Conservation (phyloP, 1,284 basidiomycete species). For the Tilletia caries region DNA sequence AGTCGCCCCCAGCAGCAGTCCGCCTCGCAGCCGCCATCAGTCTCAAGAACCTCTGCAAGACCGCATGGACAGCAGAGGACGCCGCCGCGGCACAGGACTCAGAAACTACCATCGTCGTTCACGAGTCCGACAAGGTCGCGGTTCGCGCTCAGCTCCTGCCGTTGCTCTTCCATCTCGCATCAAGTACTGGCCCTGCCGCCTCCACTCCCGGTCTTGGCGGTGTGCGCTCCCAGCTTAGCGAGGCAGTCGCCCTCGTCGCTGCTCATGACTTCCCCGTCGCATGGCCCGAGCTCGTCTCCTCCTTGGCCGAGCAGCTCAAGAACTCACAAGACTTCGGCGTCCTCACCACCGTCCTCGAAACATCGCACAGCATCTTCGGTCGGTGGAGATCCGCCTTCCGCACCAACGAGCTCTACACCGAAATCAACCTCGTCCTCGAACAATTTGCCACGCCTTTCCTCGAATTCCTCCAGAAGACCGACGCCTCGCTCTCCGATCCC, state of each 20-base stretch:
- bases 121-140: slow-evolving; percentile 62
- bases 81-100: slow-evolving; percentile 21
- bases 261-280: slow-evolving; percentile 45
- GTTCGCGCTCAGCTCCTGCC: slow-evolving; percentile 71
- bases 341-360: slow-evolving; percentile 85
- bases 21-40: slow-evolving; percentile 50
- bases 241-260: slow-evolving; percentile 45
- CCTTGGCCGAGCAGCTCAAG: slow-evolving; percentile 70
- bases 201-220: slow-evolving; percentile 32
- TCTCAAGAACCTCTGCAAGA: slow-evolving; percentile 50
- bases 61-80: slow-evolving; percentile 31
- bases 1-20: slow-evolving; percentile 25
- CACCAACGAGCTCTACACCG: slow-evolving; percentile 78
- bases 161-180: slow-evolving; percentile 74
- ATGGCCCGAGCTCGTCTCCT: slow-evolving; percentile 43
- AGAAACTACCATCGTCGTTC: slow-evolving; percentile 30
- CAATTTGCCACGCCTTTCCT: slow-evolving; percentile 82
- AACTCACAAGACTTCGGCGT: slow-evolving; percentile 70
- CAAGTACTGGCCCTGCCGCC: slow-evolving; percentile 26
- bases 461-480: slow-evolving; percentile 55
- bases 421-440: slow-evolving; percentile 85
- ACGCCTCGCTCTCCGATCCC: slow-evolving; percentile 51
- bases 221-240: slow-evolving; percentile 44
- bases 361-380: slow-evolving; percentile 91
- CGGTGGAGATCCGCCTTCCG: slow-evolving; percentile 88